Evolutionary conservation across 1,139 yeast genomes (phyloP), one percentile per base, ranked within the genome.

Genomic region (Yamadazyma triangularis): DNA sequence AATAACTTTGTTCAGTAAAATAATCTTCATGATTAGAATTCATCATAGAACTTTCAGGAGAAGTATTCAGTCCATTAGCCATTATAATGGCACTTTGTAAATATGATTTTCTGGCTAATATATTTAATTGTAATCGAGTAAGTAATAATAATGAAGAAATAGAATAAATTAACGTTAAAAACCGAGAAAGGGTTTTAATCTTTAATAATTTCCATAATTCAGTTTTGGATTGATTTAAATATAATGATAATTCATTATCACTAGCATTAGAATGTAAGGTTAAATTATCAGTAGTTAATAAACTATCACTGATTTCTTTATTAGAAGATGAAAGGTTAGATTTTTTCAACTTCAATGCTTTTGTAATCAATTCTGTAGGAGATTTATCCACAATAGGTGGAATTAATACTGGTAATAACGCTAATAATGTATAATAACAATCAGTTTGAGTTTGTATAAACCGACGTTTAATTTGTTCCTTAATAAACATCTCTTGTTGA

Each of bases 381-480:
- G 82, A 65, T 33, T 68, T 65, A 18, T 72, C 77, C 38, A 79
- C 57, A 7, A 86, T 71, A 15, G 85, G 87, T 14, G 71, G 68
- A 4, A 81, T 70, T 35, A 89, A 64, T 11, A 86, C 86, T 0
- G 96, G 95, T 33, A 87, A 64, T 42, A 91, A 69, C 8, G 95
- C 91, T 52, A 85, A 68, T 36, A 89, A 77, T 1, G 97, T 89
- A 58, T 79, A 79, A 34, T 85, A 72, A 30, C 96, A 86, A 58
- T 91, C 97, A 47, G 81, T 82, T 51, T 89, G 97, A 14, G 96
- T 91, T 60, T 88, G 96, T 32, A 83, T 78, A 50, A 88, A 91
- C 39, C 95, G 62, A 43, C 79, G 58, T 42, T 68, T 71, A 33
- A 82, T 81, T 47, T 84, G 94, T 49, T 86, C 95, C 46, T 81